These are phyloP conservation scores for Trichosanthes truncata DNA, from an alignment of 306 rosid species.

Conservation along the genomic window DNA sequence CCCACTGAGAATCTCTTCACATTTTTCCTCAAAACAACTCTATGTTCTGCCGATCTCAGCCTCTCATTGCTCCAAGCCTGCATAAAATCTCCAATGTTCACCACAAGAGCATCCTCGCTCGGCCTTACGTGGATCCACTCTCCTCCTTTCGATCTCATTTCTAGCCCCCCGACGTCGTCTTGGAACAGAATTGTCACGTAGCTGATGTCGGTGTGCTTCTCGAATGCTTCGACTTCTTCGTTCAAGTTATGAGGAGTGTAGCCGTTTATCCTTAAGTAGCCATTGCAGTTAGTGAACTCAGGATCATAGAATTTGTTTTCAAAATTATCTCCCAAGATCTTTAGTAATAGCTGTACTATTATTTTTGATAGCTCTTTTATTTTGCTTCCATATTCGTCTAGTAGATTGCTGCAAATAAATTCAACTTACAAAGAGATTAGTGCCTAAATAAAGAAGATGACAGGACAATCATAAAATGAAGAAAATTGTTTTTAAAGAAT, in stretches of 20 bases:
- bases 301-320: constrained; percentile 31
- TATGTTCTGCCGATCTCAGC: constrained; percentile 59
- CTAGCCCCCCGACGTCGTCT: constrained; percentile 66
- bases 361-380: constrained; percentile 48
- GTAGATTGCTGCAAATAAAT: constrained; percentile 30
- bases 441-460: not conserved
- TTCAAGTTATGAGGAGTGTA: constrained; percentile 32
- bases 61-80: constrained; percentile 75
- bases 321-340: constrained; percentile 44
- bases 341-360: constrained; percentile 35
- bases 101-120: constrained; percentile 42
- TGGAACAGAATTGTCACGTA: constrained; percentile 54
- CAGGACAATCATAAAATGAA: too few relatives aligned
- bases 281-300: constrained; percentile 52
- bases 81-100: constrained; percentile 64
- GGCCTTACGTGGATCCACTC: constrained; percentile 63
- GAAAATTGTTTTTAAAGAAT: too few relatives aligned
- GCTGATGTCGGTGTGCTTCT: constrained; percentile 71
- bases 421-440: not conserved
- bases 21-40: constrained; percentile 48
- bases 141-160: constrained; percentile 55
- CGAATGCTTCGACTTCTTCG: constrained; percentile 50
- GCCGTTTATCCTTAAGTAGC: constrained; percentile 58
- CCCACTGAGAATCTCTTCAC: constrained; percentile 52
- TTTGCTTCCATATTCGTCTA: constrained; percentile 53